Conservation (phyloP, 129 eudicot genomes). For the Arctium lappa region DNA sequence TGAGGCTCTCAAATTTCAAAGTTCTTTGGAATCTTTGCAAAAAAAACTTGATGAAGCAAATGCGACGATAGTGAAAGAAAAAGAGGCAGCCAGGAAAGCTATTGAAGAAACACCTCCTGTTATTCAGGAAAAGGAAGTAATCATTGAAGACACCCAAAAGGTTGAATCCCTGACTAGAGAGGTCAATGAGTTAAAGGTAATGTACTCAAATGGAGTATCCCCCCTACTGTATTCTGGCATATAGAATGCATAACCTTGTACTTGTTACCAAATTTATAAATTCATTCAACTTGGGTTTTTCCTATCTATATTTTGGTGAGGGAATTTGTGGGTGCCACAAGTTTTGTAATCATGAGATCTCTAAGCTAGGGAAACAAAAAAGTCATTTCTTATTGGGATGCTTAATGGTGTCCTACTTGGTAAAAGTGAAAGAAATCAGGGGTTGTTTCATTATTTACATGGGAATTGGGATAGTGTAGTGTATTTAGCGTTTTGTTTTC, state of each 20-base stretch:
- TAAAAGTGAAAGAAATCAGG: background rate
- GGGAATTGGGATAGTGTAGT: background rate
- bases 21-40: conserved; percentile 58
- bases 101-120: conserved; percentile 97
- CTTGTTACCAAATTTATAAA: background rate
- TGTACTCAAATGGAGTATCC: background rate
- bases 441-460: background rate
- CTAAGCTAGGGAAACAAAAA: background rate
- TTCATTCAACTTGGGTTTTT: background rate
- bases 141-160: conserved; percentile 74
- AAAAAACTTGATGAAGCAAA: conserved; percentile 77
- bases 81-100: conserved; percentile 85
- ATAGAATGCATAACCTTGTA: background rate
- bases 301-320: background rate
- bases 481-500: no score
- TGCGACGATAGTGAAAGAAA: conserved; percentile 62
- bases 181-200: conserved; percentile 70
- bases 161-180: conserved; percentile 62
- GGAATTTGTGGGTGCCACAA: background rate
- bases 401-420: background rate
- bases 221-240: background rate
- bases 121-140: conserved; percentile 75
- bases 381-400: background rate
- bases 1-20: conserved; percentile 67
- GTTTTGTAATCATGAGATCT: background rate